Evolutionary conservation across 2,329 filamentous ascomycete genomes (phyloP).

Genomic region (Verticillium tricorpus): DNA sequence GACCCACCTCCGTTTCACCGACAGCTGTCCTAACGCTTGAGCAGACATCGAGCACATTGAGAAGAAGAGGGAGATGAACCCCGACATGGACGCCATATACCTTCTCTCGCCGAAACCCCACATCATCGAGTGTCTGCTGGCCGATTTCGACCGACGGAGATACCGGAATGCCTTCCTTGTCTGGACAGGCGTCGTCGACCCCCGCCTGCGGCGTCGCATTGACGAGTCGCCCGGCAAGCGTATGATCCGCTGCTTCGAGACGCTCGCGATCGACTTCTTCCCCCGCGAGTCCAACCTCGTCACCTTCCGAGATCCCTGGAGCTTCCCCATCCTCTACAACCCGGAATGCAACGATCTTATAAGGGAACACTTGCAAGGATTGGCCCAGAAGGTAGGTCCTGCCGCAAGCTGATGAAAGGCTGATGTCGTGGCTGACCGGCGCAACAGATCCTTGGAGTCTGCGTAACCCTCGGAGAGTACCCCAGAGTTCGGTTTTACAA

Average conservation of each 20-base stretch:
- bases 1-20: background rate
- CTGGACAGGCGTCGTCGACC: slow-evolving; percentile 76
- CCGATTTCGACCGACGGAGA: slow-evolving; percentile 80
- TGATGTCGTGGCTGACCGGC: slow-evolving; percentile 10
- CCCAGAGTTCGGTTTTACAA: slow-evolving; percentile 89
- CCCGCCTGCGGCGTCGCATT: slow-evolving; percentile 66
- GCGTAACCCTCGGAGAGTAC: slow-evolving; percentile 89
- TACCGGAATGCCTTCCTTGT: slow-evolving; percentile 78
- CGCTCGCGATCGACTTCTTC: slow-evolving; percentile 82
- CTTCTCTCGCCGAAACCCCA: slow-evolving; percentile 80
- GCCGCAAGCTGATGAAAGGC: slow-evolving; percentile 1
- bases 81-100: slow-evolving; percentile 92
- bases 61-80: slow-evolving; percentile 74
- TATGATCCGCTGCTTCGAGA: slow-evolving; percentile 74
- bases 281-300: slow-evolving; percentile 87
- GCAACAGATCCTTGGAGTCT: slow-evolving; percentile 73
- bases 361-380: slow-evolving; percentile 71
- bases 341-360: slow-evolving; percentile 84
- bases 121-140: slow-evolving; percentile 89
- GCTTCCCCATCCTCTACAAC: slow-evolving; percentile 89
- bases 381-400: slow-evolving; percentile 77
- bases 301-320: slow-evolving; percentile 92
- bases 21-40: slow-evolving; percentile 10
- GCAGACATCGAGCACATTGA: slow-evolving; percentile 93
- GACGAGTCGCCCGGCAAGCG: slow-evolving; percentile 66